Base-by-base conservation (phyloP, 305 asterid genomes). In the Solanum hybrid region DNA sequence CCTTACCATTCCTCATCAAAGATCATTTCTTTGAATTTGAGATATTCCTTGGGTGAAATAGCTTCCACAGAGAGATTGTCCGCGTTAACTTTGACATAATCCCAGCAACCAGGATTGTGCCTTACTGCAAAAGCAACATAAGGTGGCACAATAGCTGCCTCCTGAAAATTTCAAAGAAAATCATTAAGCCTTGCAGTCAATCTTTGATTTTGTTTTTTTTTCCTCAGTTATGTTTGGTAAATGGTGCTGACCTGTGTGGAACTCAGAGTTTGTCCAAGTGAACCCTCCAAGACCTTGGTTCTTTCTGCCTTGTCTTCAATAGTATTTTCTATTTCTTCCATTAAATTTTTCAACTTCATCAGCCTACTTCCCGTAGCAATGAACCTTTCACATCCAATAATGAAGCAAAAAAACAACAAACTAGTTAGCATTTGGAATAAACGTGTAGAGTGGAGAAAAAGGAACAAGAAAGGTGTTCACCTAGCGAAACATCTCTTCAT, bases 101-200 rank as follows among this genome's bases (percentile, higher is more conserved):
- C 98, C 94, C 96, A 95, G 76, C 92, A 88, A 76, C 98, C 99
- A 20, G 97, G 98, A 91, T 87, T 91, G 85, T 92, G 93, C 91
- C 98, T 93, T 80, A 94, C 91, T 82, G 97, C 96, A 86, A 95
- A 94, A 51, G 97, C 99, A 89, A 95, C 97, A 88, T 91, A 81
- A 73, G 98, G 98, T 34, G 96, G 97, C 24, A 96, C 95, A 87
- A 95, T 93, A 11, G 93, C 95, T 79, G 97, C 98, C 94, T 95
- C 98, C 98, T 95, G 95, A 92, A 92, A 72, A 78, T 42, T 85
- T 85, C 17, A 82, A 38, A 66, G 46, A n/a, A 73, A 85, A 86
- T 66, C 10, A 46, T 40, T 38, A 85, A 12, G 17, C 89, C 72
- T 51, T 37, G 60, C 7, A 46, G 26, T 76, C 35, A 10, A 8